A percentile compares a stretch with the other conserved stretches of the same genome.
phyloP scores from a whole-genome alignment of 2,329 filamentous ascomycete genomes.

The Scedosporium minutisporum region DNA sequence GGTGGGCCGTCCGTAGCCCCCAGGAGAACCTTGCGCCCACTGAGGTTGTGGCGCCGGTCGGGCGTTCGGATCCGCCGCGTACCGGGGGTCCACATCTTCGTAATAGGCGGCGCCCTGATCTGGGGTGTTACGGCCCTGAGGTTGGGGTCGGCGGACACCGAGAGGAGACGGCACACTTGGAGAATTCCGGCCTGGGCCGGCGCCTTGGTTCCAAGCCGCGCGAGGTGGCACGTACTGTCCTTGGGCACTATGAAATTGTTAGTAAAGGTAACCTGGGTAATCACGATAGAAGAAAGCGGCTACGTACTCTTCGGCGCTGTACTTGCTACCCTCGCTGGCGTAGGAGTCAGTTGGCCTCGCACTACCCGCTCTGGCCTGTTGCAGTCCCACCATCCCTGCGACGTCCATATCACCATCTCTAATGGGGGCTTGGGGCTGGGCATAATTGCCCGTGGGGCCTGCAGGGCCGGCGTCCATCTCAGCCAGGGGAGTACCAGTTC shows the following conservation, averaged over 20 bases:
- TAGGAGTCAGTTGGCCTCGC: constrained; percentile 29
- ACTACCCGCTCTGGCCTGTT: constrained; percentile 38
- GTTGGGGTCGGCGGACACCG: constrained; percentile 14
- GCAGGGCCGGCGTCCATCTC: constrained; percentile 68
- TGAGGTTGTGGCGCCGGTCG: constrained; percentile 18
- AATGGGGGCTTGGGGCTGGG: constrained; percentile 18
- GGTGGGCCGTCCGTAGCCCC: constrained; percentile 21
- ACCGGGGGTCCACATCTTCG: constrained; percentile 87
- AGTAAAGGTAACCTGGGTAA: constrained; percentile 11
- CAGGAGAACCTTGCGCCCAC: constrained; percentile 15
- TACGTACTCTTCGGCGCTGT: constrained; percentile 65
- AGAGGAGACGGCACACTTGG: constrained; percentile 34
- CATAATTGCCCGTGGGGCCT: constrained; percentile 14
- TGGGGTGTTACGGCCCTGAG: constrained; percentile 22
- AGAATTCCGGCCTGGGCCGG: constrained; percentile 33
- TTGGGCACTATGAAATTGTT: constrained; percentile 27
- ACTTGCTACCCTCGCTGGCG: constrained; percentile 60
- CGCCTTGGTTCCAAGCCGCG: constrained; percentile 42
- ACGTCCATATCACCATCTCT: constrained; percentile 63
- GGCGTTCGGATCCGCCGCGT: constrained; percentile 37
- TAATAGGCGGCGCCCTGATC: constrained; percentile 54
- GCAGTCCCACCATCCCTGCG: constrained; percentile 62
- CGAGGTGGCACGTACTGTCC: constrained; percentile 46
- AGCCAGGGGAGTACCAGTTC: constrained; percentile 24
- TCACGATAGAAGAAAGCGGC: background rate